These are phyloP conservation scores for Asterochloris erici DNA, from an alignment of 139 green algal species.

Conservation along the genomic window DNA sequence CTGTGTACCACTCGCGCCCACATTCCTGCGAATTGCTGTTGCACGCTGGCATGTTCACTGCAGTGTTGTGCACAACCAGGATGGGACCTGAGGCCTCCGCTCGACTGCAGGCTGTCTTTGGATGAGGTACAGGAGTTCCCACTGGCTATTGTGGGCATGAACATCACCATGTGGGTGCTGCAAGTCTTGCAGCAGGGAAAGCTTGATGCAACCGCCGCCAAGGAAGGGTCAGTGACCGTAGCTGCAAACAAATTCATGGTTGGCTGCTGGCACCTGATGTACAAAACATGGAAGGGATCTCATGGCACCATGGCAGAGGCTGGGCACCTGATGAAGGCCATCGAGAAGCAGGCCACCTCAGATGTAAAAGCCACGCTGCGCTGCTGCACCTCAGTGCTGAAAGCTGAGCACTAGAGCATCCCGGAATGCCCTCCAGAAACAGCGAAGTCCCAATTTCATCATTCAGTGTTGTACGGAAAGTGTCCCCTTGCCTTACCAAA, in stretches of 20 bases:
- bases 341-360: not conserved
- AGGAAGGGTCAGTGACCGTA: slow-evolving; percentile 4
- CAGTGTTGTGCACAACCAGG: not conserved
- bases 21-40: not conserved
- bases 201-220: slow-evolving; percentile 12
- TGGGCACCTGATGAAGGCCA: slow-evolving; percentile 11
- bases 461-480: not conserved
- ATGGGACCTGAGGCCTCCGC: not conserved
- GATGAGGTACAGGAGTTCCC: slow-evolving; percentile 58
- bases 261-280: slow-evolving; percentile 15
- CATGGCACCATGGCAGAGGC: slow-evolving; percentile 23
- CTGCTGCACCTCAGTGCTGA: not conserved
- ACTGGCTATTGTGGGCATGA: slow-evolving; percentile 55
- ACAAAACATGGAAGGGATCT: slow-evolving; percentile 3
- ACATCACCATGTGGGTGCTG: slow-evolving; percentile 61
- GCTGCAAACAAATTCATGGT: slow-evolving; percentile 17
- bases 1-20: not conserved
- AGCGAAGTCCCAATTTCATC: not conserved
- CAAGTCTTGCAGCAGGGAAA: slow-evolving; percentile 5
- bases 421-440: not conserved
- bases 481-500: not conserved
- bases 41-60: not conserved
- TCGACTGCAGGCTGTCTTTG: slow-evolving; percentile 39
- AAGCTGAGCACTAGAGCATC: not conserved
- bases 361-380: not conserved